Evolutionary conservation across 371 early-diverging fungal species (phyloP).

Genomic region (Rhizomucor pusillus): DNA sequence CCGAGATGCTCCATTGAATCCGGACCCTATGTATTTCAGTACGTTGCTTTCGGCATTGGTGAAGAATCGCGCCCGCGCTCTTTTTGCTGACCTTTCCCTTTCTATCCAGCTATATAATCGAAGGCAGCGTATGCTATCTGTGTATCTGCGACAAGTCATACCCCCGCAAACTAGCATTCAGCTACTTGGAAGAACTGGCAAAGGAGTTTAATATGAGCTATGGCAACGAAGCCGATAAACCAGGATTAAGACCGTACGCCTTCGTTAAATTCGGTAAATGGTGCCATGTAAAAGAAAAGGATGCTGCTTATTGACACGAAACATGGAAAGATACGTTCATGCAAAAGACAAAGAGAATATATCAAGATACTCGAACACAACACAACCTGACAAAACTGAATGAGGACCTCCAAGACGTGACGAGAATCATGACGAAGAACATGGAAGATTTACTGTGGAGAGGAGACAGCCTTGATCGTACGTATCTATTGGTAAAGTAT

Average conservation of each 20-base stretch:
- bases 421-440: conserved; percentile 97
- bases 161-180: conserved; percentile 94
- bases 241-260: conserved; percentile 92
- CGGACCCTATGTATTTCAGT: conserved; percentile 86
- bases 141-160: conserved; percentile 93
- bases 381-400: conserved; percentile 89
- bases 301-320: neutral
- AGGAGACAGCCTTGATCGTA: conserved; percentile 83
- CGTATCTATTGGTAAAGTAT: conserved; percentile 3
- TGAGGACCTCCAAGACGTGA: conserved; percentile 95
- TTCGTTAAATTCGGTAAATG: conserved; percentile 90
- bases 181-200: conserved; percentile 91
- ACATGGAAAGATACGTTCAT: conserved; percentile 83
- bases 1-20: conserved; percentile 95
- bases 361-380: conserved; percentile 93
- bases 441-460: conserved; percentile 96
- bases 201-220: conserved; percentile 93
- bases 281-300: neutral
- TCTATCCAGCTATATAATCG: conserved; percentile 84
- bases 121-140: conserved; percentile 91
- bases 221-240: conserved; percentile 82
- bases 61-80: neutral
- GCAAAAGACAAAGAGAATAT: conserved; percentile 94
- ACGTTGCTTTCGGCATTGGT: conserved; percentile 23
- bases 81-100: no score